Conservation (phyloP, 2,329 filamentous ascomycete genomes). For the Camptophora hylomeconis region DNA sequence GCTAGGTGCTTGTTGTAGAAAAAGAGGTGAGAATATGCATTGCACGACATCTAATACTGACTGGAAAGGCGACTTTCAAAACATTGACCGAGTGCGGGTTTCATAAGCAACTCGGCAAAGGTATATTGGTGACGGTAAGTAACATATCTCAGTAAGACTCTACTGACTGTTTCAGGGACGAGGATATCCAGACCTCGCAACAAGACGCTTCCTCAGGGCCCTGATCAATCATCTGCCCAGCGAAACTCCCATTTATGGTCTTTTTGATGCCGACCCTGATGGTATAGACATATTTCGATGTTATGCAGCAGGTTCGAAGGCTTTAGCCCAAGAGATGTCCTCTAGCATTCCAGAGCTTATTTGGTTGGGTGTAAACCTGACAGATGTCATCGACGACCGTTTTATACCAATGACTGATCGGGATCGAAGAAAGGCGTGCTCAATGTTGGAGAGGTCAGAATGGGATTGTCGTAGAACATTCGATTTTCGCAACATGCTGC, state of each 20-base stretch:
- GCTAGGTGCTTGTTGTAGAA: conserved; percentile 50
- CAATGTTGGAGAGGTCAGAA: conserved; percentile 38
- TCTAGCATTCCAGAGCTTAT: conserved; percentile 35
- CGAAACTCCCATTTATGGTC: conserved; percentile 33
- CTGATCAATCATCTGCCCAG: conserved; percentile 21
- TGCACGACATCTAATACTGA: conserved; percentile 6
- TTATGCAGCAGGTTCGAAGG: conserved; percentile 48
- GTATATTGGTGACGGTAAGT: conserved; percentile 44
- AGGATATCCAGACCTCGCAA: conserved; percentile 50
- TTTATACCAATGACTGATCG: conserved; percentile 38
- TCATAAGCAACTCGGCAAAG: conserved; percentile 32
- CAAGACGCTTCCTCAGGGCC: conserved; percentile 39
- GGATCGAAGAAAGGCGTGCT: conserved; percentile 41
- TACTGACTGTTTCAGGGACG: conserved; percentile 35
- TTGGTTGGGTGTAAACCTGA: conserved; percentile 46
- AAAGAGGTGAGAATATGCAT: conserved; percentile 41
- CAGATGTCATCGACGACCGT: conserved; percentile 23
- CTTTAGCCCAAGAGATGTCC: conserved; percentile 40
- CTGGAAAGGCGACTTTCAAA: conserved; percentile 44
- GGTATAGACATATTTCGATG: conserved; percentile 49
- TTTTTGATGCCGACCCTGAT: conserved; percentile 51
- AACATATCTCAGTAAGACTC: too few species aligned
- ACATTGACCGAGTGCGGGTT: conserved; percentile 37
- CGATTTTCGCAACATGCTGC: conserved; percentile 39
- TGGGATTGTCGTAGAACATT: too few species aligned